phyloP scores from a whole-genome alignment of 2,329 filamentous ascomycete genomes.

The Sclerotinia spermophila region DNA sequence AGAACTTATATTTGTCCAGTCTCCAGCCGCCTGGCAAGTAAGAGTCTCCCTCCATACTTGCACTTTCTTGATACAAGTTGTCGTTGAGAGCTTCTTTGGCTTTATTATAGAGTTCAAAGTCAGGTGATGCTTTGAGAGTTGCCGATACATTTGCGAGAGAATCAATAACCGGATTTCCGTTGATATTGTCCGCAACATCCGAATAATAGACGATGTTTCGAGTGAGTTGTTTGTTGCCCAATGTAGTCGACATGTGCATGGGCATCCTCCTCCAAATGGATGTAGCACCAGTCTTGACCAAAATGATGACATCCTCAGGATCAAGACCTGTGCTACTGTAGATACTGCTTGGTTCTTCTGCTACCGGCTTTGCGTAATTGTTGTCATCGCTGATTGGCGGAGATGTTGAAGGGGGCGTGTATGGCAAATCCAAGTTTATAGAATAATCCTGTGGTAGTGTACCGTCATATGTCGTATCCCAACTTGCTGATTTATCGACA shows the following conservation, averaged over 20 bases:
- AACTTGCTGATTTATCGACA: background rate
- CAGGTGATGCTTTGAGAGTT: constrained; percentile 21
- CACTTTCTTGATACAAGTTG: constrained; percentile 23
- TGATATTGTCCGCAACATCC: constrained; percentile 21
- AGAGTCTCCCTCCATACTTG: constrained; percentile 22
- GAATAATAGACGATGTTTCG: constrained; percentile 23
- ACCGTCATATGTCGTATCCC: background rate
- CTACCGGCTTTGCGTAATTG: background rate
- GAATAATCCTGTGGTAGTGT: background rate
- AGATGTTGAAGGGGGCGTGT: background rate
- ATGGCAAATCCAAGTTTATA: background rate
- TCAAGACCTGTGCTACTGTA: constrained; percentile 8
- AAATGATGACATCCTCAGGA: constrained; percentile 22
- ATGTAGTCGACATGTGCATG: constrained; percentile 23
- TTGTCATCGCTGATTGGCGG: background rate
- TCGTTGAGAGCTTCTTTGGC: constrained; percentile 9
- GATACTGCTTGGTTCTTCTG: constrained; percentile 4
- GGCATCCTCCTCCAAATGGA: constrained; percentile 25
- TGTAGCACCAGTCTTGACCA: constrained; percentile 24
- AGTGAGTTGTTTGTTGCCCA: constrained; percentile 17
- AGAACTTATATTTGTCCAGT: constrained; percentile 60
- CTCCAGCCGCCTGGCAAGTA: constrained; percentile 43
- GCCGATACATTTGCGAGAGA: constrained; percentile 22
- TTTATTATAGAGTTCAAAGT: constrained; percentile 22
- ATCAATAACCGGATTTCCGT: constrained; percentile 20